These are phyloP conservation scores for Sanguinoderma infundibulare DNA, from an alignment of 1,284 basidiomycete species.

Conservation along the genomic window DNA sequence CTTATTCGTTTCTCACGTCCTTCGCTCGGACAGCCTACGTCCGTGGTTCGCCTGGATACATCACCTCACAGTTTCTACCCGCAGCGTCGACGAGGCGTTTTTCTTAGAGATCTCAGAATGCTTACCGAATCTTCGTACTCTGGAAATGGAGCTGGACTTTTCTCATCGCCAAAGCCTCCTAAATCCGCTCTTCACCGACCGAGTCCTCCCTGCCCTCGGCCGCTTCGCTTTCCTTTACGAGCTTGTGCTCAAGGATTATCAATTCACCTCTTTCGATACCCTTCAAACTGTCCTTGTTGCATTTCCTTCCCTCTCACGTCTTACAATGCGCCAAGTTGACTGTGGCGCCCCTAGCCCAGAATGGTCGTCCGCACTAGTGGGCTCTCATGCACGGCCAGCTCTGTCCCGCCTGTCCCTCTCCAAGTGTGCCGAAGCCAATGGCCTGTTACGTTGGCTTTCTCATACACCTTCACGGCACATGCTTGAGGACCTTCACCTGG, in stretches of 20 bases:
- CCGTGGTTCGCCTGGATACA: neutral
- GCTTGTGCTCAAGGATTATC: neutral
- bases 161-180: neutral
- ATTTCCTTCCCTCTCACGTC: neutral
- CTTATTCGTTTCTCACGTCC: neutral
- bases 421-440: neutral
- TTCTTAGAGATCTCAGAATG: neutral
- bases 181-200: too few relatives aligned
- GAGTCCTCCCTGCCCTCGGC: neutral
- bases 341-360: neutral
- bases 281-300: neutral
- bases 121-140: neutral
- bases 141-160: neutral
- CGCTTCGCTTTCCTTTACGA: neutral
- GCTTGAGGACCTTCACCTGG: neutral
- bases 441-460: neutral
- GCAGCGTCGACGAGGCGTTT: neutral
- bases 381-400: neutral
- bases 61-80: neutral
- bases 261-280: neutral
- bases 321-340: neutral
- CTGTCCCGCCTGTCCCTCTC: neutral
- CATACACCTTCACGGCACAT: neutral
- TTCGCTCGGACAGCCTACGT: neutral
- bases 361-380: neutral